Evolutionary conservation across 441 rosid genomes (phyloP), one percentile per base, ranked within the genome.

Genomic region (Populus trichocarpa): DNA sequence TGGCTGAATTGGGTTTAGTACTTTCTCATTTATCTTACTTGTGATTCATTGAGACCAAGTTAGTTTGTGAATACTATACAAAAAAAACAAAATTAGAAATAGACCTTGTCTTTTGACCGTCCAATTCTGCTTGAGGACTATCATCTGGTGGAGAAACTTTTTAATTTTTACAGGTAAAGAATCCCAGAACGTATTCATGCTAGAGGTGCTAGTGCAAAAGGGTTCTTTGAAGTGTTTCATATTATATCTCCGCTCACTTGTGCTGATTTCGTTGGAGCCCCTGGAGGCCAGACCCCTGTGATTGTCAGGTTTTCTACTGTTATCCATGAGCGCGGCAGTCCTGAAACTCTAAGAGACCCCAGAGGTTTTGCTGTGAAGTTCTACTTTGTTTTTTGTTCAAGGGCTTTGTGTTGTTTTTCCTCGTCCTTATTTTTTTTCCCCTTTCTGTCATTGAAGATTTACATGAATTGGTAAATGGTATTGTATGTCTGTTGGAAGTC

Each of bases 171-270:
- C 75, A 88, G 98, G 79, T 97, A 95, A 83, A 78, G 98, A 35
- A 95, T 95, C 72, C 99, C 98, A 23, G 99, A 95, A 85, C 92
- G 99, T 28, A 98, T 95, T 79, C 98, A 95, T 81, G 99, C 99
- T 14, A 25, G 25, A 25, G 25, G 25, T 25, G 25, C 25, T 25
- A 25, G 25, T 25, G 25, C 25, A 25, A 25, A 64, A 64, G 68
- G 68, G 28, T 64, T 64, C 68, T 64, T 64, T 22, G 68, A 64
- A 64, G 68, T 64, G 2, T n/a, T 28, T 23, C 68, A 64, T 64
- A 30, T n/a, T n/a, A 22, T 64, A n/a, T n/a, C 68, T 22, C 10
- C 4, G 6, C 28, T 64, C 26, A 64, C 68, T 22, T 16, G n/a
- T 20, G 68, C 68, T 23, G 30, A 64, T 64, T 64, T 64, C 68